These are phyloP conservation scores for Hygrophoropsis aurantiaca DNA, from an alignment of 768 basidiomycete species.

Conservation along the genomic window DNA sequence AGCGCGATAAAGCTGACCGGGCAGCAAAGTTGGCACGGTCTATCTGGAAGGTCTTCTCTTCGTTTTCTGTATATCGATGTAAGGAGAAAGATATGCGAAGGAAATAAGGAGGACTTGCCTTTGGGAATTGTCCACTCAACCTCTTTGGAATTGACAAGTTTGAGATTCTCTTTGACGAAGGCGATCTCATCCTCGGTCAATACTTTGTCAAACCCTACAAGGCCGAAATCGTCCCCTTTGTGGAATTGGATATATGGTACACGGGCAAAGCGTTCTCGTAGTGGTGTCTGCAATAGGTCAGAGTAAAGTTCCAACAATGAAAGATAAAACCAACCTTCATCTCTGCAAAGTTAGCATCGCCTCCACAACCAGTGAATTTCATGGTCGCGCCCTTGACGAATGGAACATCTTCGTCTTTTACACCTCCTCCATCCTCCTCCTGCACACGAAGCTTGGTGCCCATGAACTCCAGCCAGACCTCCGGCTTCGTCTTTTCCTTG, in stretches of 20 bases:
- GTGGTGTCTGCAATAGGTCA: constrained; percentile 34
- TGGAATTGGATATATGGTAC: constrained; percentile 49
- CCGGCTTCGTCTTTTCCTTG: constrained; percentile 42
- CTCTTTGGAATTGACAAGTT: constrained; percentile 61
- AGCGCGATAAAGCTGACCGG: constrained; percentile 41
- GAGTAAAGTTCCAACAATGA: neutral
- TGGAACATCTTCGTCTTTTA: constrained; percentile 43
- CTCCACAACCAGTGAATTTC: constrained; percentile 51
- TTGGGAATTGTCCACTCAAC: constrained; percentile 64
- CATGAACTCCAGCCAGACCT: constrained; percentile 74
- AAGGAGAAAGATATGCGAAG: constrained; percentile 2
- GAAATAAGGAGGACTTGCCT: constrained; percentile 39
- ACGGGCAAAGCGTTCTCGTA: constrained; percentile 47
- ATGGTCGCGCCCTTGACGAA: constrained; percentile 46
- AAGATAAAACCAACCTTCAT: constrained; percentile 43
- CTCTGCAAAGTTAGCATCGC: constrained; percentile 61
- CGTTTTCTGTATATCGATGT: constrained; percentile 49
- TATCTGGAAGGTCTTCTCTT: constrained; percentile 70
- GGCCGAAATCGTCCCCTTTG: constrained; percentile 44
- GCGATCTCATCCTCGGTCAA: constrained; percentile 71
- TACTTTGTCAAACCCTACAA: constrained; percentile 59
- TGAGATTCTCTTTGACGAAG: constrained; percentile 65
- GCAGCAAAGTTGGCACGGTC: constrained; percentile 74
- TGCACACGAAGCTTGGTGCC: constrained; percentile 67
- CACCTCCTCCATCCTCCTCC: constrained; percentile 48